Base-by-base conservation (phyloP, 2,329 filamentous ascomycete genomes). In the Colletotrichum incanum region DNA sequence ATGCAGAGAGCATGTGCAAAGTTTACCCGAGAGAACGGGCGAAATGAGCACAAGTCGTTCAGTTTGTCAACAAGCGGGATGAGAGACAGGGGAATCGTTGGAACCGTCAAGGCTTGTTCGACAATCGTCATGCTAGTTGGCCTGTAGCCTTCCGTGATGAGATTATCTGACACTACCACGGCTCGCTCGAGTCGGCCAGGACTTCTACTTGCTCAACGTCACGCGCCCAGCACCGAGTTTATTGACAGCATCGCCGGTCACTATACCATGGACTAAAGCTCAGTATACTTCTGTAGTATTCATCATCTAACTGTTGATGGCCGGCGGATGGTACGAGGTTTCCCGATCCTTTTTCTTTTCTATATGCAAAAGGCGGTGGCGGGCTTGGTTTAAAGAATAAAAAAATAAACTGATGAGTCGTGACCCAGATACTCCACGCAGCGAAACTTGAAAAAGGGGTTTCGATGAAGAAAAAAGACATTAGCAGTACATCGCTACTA, bases 371-470 rank as follows among this genome's bases (percentile, higher is more conserved):
- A 56, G 37, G 62, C 49, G 67, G 43, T 49, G 23, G 52, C 37
- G 34, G 3, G 23, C 23, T 23, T 23, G 61, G 16, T 28, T 64
- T n/a, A 9, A 64, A 52, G 56, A 62, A 69, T 64, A 54, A 69
- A 69, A 54, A 64, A 43, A 28, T 50, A 59, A 31, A 59, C 56
- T 28, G 39, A 69, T 31, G 63, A 62, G 61, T 73, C 67, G 67
- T 73, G 71, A 66, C 61, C 67, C 71, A n/a, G 70, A 66, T 73
- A 71, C 71, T 71, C 71, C 66, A 73, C 69, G 69, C 69, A 72
- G 59, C 52, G 69, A 72, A 72, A 72, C 58, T 39, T 56, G 52
- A 59, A 59, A 54, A 52, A 23, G 2, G 6, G 20, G 18, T 71
- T 66, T 58, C 41, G 49, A 43, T 6, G 56, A 37, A 20, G 41